phyloP scores from a whole-genome alignment of 2,329 filamentous ascomycete species.

The Lanzia echinophila region DNA sequence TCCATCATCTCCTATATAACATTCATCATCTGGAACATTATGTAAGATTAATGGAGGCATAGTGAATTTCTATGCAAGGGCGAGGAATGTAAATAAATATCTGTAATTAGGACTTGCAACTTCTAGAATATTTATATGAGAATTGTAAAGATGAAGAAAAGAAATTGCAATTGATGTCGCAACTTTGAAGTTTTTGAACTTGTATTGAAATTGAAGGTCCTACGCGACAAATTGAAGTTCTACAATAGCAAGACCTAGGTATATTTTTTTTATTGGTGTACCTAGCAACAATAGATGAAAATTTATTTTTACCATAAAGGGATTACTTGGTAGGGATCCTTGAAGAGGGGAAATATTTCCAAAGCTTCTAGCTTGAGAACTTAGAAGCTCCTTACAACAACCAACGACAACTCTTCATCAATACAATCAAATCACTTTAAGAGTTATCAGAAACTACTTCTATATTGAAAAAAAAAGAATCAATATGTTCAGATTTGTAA shows the following conservation, averaged over 20 bases:
- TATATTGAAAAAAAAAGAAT: neutral
- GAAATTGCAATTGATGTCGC: no score
- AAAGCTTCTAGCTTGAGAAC: neutral
- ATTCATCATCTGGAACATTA: slow-evolving; percentile 62
- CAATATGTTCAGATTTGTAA: slow-evolving; percentile 33
- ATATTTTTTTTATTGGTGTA: neutral
- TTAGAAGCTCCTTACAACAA: neutral
- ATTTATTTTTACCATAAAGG: neutral
- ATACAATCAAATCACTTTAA: neutral
- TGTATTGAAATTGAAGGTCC: neutral
- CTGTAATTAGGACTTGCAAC: neutral
- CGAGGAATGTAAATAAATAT: slow-evolving; percentile 2
- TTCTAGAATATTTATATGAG: neutral
- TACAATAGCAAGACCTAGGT: neutral
- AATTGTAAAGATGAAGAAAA: no score
- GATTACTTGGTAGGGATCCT: neutral
- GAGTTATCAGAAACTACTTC: neutral
- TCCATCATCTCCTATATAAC: slow-evolving; percentile 59
- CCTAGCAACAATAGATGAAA: neutral
- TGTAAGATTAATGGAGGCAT: slow-evolving; percentile 63
- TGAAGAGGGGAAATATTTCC: neutral
- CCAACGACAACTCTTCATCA: neutral
- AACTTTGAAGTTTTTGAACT: neutral
- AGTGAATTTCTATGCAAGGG: slow-evolving; percentile 12
- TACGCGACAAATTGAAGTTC: slow-evolving; percentile 10